phyloP scores from a whole-genome alignment of 108 stramenopile species.

The Stephanodiscus minutulus region DNA sequence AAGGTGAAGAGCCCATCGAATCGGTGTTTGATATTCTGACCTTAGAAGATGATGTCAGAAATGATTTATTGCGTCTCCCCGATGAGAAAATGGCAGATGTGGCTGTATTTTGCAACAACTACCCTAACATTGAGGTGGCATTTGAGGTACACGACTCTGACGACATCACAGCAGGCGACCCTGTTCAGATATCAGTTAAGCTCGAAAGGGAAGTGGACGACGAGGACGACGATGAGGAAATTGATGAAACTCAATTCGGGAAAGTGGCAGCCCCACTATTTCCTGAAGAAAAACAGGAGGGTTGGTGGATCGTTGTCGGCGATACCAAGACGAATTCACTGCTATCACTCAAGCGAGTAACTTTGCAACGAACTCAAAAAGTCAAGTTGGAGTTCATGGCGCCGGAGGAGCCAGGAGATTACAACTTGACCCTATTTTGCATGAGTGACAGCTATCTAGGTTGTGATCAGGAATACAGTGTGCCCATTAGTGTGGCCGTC shows the following conservation, averaged over 20 bases:
- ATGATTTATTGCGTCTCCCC: slow-evolving; percentile 85
- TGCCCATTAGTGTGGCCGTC: slow-evolving; percentile 83
- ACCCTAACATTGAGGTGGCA: slow-evolving; percentile 94
- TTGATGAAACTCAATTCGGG: slow-evolving; percentile 72
- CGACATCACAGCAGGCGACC: slow-evolving; percentile 86
- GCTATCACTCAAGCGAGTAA: slow-evolving; percentile 93
- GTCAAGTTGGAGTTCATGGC: slow-evolving; percentile 90
- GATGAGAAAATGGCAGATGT: slow-evolving; percentile 95
- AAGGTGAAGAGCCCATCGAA: slow-evolving; percentile 83
- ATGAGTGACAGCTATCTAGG: slow-evolving; percentile 99
- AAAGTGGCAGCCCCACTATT: slow-evolving; percentile 88
- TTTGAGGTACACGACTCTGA: slow-evolving; percentile 86
- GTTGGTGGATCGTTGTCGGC: slow-evolving; percentile 97
- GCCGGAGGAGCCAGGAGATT: slow-evolving; percentile 94
- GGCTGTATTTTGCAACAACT: slow-evolving; percentile 97
- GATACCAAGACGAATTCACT: slow-evolving; percentile 88
- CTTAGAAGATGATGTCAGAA: slow-evolving; percentile 93
- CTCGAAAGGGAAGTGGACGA: slow-evolving; percentile 94
- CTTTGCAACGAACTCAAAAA: slow-evolving; percentile 64
- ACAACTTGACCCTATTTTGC: slow-evolving; percentile 91
- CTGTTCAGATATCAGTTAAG: slow-evolving; percentile 84
- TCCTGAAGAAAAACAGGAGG: slow-evolving; percentile 92
- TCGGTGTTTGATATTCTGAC: slow-evolving; percentile 92
- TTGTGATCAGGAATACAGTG: slow-evolving; percentile 94
- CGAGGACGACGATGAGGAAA: slow-evolving; percentile 78